Percentiles rank a stretch among this genome's conserved stretches.
These are phyloP conservation scores for Pichia manshurica DNA, from an alignment of 805 yeast genomes.

Conservation along the genomic window DNA sequence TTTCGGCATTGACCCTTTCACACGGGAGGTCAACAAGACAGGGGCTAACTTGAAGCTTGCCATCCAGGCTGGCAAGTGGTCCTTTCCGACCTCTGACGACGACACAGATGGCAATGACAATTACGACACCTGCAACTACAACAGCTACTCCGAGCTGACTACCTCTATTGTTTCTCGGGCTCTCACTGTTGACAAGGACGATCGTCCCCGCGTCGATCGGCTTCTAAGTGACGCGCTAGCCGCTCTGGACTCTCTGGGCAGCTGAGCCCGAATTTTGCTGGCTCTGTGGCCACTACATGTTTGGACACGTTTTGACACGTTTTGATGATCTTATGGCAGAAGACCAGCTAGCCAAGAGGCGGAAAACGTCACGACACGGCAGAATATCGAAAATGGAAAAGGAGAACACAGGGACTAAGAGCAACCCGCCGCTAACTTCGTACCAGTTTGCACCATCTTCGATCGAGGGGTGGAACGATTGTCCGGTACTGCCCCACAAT, in stretches of 20 bases:
- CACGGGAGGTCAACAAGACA: slow-evolving; percentile 67
- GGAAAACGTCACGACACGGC: no score
- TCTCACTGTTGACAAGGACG: background rate
- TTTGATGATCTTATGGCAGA: no score
- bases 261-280: no score
- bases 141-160: background rate
- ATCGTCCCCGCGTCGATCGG: background rate
- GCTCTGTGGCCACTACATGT: no score
- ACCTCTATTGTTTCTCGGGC: background rate
- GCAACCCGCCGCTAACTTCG: no score
- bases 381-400: no score
- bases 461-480: slow-evolving; percentile 55
- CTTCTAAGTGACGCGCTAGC: background rate
- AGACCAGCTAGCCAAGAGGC: no score
- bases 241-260: no score
- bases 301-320: no score
- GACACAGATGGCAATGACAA: background rate
- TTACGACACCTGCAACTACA: background rate
- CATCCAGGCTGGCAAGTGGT: slow-evolving; percentile 59
- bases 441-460: slow-evolving; percentile 25
- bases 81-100: slow-evolving; percentile 45
- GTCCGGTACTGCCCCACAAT: slow-evolving; percentile 32
- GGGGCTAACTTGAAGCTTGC: slow-evolving; percentile 83
- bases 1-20: slow-evolving; percentile 83
- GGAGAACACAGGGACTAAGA: no score